phyloP scores from a whole-genome alignment of 2,329 filamentous ascomycete species.

The Pleochaeta shiraiana region DNA sequence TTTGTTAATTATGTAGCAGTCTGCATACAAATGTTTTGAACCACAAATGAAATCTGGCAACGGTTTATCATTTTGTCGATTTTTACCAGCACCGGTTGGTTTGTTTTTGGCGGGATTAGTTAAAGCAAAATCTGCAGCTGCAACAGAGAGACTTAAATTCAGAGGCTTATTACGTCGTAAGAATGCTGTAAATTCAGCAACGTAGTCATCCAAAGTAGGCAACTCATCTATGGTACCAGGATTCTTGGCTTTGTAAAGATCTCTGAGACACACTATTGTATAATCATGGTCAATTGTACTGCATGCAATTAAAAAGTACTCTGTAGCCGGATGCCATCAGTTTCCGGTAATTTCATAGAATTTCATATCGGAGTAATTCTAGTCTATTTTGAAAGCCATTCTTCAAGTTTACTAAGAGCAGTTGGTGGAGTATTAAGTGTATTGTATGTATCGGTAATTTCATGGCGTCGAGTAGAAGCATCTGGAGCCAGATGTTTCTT shows the following conservation, averaged over 20 bases:
- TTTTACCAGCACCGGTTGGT: background rate
- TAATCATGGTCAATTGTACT: background rate
- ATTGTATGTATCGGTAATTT: background rate
- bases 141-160: background rate
- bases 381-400: background rate
- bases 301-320: background rate
- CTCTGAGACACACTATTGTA: background rate
- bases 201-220: background rate
- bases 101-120: background rate
- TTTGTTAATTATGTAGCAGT: slow-evolving; percentile 1
- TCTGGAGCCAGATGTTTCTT: slow-evolving; percentile 2
- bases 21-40: background rate
- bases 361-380: background rate
- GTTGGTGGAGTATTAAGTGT: background rate
- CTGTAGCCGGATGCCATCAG: background rate
- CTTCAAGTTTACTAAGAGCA: background rate
- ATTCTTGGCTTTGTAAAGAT: background rate
- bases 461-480: background rate
- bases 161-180: slow-evolving; percentile 1
- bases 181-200: slow-evolving; percentile 1
- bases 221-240: background rate
- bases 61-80: background rate
- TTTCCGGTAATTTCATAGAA: slow-evolving; percentile 1
- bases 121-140: background rate
- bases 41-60: background rate